phyloP scores from a whole-genome alignment of 2,329 filamentous ascomycete genomes.

The Fusarium sp. region DNA sequence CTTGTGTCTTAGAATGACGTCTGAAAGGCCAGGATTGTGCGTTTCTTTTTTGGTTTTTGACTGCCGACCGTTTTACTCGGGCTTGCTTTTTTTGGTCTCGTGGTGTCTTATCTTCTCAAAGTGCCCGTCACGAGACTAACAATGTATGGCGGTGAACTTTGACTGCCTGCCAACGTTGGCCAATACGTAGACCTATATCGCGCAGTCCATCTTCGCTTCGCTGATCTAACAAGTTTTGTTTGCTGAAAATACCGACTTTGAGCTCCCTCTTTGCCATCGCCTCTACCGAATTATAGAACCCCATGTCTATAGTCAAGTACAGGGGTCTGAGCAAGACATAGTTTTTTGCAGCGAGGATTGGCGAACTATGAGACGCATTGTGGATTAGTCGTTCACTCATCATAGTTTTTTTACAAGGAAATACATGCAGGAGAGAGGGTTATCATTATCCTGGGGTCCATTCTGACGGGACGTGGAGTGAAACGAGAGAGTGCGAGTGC shows the following conservation, averaged over 20 bases:
- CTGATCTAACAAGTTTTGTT: conserved; percentile 26
- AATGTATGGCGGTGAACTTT: conserved; percentile 35
- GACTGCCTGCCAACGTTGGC: neutral
- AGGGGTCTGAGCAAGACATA: conserved; percentile 27
- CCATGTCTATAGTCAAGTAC: conserved; percentile 38
- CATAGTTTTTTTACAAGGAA: conserved; percentile 24
- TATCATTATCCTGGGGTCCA: conserved; percentile 30
- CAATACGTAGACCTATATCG: conserved; percentile 25
- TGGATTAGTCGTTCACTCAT: conserved; percentile 30
- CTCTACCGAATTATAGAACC: conserved; percentile 38
- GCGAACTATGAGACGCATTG: conserved; percentile 41
- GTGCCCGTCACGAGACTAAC: conserved; percentile 29
- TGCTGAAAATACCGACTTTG: neutral
- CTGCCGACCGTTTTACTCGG: conserved; percentile 32
- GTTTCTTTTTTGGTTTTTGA: conserved; percentile 4
- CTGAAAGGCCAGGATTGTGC: conserved; percentile 17
- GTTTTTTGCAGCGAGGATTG: conserved; percentile 37
- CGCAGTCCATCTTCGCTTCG: conserved; percentile 16
- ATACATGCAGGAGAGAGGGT: conserved; percentile 42
- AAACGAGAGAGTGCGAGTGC: conserved; percentile 36
- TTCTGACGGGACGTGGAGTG: conserved; percentile 38
- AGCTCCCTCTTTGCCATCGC: conserved; percentile 9
- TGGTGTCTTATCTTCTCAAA: conserved; percentile 29
- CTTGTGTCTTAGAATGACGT: conserved; percentile 38
- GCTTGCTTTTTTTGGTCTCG: conserved; percentile 31